These are phyloP conservation scores for Tylopilus intermedius DNA, from an alignment of 768 basidiomycete genomes.

Conservation along the genomic window DNA sequence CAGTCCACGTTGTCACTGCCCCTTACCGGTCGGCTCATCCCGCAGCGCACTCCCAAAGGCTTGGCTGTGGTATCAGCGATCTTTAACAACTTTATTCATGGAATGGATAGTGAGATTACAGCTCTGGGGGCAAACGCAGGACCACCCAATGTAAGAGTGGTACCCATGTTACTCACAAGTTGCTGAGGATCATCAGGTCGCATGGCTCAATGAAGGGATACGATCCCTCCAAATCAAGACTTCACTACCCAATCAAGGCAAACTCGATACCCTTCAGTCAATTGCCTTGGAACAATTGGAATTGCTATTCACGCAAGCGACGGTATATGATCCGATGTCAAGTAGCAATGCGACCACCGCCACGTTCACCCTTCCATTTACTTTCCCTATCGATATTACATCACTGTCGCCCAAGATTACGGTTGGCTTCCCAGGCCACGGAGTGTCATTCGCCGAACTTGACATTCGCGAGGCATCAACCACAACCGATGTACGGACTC, in stretches of 20 bases:
- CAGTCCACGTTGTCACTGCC: conserved; percentile 43
- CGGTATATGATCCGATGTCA: no score
- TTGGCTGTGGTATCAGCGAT: no score
- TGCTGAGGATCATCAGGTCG: conserved; percentile 37
- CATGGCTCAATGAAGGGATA: conserved; percentile 71
- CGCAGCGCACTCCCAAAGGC: no score
- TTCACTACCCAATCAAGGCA: conserved; percentile 58
- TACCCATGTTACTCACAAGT: no score
- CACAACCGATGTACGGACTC: conserved; percentile 55
- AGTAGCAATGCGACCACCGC: no score
- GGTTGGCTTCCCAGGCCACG: conserved; percentile 38
- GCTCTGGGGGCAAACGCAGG: no score
- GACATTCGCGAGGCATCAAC: conserved; percentile 48
- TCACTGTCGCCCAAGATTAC: conserved; percentile 57
- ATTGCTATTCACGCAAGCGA: conserved; percentile 28
- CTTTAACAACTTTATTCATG: no score
- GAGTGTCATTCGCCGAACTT: conserved; percentile 26
- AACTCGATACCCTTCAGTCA: conserved; percentile 57
- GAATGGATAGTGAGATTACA: no score
- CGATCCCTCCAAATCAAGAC: conserved; percentile 55
- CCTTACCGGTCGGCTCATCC: no score
- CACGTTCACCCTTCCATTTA: conserved; percentile 46
- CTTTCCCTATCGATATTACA: conserved; percentile 63
- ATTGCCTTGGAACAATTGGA: conserved; percentile 56
- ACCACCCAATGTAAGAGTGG: no score